phyloP scores from a whole-genome alignment of 108 stramenopile genomes.

The Discostella stelligeroides region DNA sequence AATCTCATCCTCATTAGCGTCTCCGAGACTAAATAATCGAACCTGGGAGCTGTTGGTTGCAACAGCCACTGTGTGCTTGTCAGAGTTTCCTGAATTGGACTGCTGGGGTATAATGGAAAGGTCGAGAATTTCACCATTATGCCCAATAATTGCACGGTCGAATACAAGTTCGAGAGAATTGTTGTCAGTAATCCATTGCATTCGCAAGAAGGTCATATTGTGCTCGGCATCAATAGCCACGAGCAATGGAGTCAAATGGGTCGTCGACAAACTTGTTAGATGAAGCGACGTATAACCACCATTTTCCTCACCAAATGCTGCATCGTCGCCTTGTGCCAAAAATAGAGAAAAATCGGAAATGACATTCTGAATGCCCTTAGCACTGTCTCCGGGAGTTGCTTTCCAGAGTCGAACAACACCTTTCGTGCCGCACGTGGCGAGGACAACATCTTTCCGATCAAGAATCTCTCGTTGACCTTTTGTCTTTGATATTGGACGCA shows the following conservation, averaged over 20 bases:
- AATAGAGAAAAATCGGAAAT: slow-evolving; percentile 56
- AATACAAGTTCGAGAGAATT: slow-evolving; percentile 21
- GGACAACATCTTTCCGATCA: slow-evolving; percentile 38
- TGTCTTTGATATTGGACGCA: slow-evolving; percentile 44
- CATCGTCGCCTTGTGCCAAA: slow-evolving; percentile 50
- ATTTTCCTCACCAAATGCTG: slow-evolving; percentile 76
- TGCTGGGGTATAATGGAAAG: slow-evolving; percentile 73
- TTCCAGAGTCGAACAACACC: slow-evolving; percentile 77
- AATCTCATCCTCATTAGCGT: slow-evolving; percentile 17
- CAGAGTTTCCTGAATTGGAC: slow-evolving; percentile 23
- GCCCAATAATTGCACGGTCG: slow-evolving; percentile 86
- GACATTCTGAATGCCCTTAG: slow-evolving; percentile 28
- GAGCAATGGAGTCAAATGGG: slow-evolving; percentile 51
- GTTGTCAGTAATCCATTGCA: slow-evolving; percentile 30
- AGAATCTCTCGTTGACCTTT: slow-evolving; percentile 46
- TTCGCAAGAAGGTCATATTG: slow-evolving; percentile 79
- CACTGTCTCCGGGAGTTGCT: slow-evolving; percentile 34
- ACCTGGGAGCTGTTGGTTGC: slow-evolving; percentile 95
- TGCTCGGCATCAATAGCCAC: slow-evolving; percentile 91
- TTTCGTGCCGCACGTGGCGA: slow-evolving; percentile 81
- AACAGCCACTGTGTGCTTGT: slow-evolving; percentile 73
- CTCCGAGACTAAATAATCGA: slow-evolving; percentile 80
- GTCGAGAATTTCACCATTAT: slow-evolving; percentile 95
- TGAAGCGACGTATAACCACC: slow-evolving; percentile 73
- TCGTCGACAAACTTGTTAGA: slow-evolving; percentile 40